Base-by-base conservation (phyloP, 495 filamentous ascomycete species). In the Neurospora sp. region DNA sequence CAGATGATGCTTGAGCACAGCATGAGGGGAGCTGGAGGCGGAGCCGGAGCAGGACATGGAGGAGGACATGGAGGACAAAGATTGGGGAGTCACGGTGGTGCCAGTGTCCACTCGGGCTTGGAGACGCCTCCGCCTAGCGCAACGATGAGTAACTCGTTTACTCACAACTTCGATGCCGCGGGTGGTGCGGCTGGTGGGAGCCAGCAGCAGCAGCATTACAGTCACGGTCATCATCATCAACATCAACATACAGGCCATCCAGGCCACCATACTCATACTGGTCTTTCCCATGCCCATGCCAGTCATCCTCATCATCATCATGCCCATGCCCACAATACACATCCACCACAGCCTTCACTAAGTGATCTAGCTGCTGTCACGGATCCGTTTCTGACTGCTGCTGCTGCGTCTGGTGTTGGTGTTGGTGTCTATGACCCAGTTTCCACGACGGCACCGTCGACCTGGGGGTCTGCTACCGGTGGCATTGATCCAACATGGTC, bases 61-160 rank as follows among this genome's bases (percentile, higher is more conserved):
- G 44, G 44, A 9, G 44, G 37, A 8, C 37, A 38, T 38, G 37
- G 12, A 31, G 23, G 31, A 6, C 54, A 66, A 37, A 66, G 54
- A 66, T 66, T 66, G 54, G 54, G 54, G 6, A 66, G 14, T 14
- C 20, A 27, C 54, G 3, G 54, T 35, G 27, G 12, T 35, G 27
- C 7, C 23, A 71, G 72, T 16, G 70, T 71, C 54, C 72, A 76
- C n/a, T 46, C 72, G 54, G 76, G 79, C 6, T 77, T 83, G 4
- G 78, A 74, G 10, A 83, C 80, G 1, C 81, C 80, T 20, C 79
- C 80, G 3, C 81, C 79, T 20, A 80, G 70, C 3, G 80, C 80
- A 12, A 79, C 79, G 10, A 46, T 79, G 14, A 71, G 73, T 23
- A 77, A 69, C 23, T 80, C 78, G 0, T 82, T 80, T 66, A 46